phyloP scores from a whole-genome alignment of 1,284 basidiomycete genomes.

The Marasmius sp. region DNA sequence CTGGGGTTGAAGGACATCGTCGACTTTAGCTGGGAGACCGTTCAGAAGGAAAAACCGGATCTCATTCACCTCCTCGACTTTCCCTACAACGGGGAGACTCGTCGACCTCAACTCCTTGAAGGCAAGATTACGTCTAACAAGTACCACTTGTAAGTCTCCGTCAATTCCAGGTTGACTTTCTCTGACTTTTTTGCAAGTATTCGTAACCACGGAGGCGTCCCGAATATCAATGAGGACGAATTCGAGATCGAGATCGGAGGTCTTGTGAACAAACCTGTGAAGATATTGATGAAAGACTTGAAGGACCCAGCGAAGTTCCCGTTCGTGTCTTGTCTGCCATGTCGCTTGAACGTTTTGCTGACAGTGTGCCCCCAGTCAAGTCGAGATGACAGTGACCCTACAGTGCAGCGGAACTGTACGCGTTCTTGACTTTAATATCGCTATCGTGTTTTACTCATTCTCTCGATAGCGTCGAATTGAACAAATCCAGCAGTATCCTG shows the following conservation, averaged over 20 bases:
- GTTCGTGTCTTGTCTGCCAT: constrained; percentile 27
- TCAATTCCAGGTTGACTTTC: constrained; percentile 19
- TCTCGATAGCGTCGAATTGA: constrained; percentile 41
- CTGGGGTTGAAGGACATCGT: constrained; percentile 47
- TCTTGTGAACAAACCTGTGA: constrained; percentile 44
- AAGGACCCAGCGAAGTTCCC: constrained; percentile 46
- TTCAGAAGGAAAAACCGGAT: constrained; percentile 53
- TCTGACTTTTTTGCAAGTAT: constrained; percentile 1
- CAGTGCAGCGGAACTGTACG: constrained; percentile 50
- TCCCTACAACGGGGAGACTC: constrained; percentile 53
- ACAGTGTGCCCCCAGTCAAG: constrained; percentile 33
- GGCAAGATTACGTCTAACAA: constrained; percentile 47
- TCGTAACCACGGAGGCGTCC: constrained; percentile 17
- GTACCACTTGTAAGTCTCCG: constrained; percentile 44
- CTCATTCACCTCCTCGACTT: constrained; percentile 55
- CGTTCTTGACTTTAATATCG: neutral
- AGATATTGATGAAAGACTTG: constrained; percentile 44
- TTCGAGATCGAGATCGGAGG: constrained; percentile 51
- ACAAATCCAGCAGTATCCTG: constrained; percentile 53
- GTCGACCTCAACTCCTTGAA: constrained; percentile 38
- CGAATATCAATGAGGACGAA: constrained; percentile 13
- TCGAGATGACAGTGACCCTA: constrained; percentile 50
- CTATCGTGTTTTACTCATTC: neutral
- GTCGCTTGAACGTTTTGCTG: neutral
- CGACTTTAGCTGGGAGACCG: constrained; percentile 53